Conservation (phyloP, 164 flowering plant species). For the Macadamia tetraphylla region DNA sequence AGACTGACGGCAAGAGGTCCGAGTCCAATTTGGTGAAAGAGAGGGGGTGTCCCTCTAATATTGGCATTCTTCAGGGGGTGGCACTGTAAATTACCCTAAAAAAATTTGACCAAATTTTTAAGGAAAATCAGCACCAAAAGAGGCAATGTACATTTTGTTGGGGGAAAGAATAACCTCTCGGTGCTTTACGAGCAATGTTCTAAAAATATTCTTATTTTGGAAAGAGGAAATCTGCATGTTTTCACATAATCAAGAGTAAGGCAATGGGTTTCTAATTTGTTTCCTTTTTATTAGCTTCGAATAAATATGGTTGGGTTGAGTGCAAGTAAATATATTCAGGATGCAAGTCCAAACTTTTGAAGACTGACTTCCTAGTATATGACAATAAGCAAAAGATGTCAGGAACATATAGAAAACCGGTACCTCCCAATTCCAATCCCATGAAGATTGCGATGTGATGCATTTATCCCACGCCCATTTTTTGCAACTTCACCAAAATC, state of each 20-base stretch:
- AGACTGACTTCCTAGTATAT: not conserved
- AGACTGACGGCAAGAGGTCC: too few relatives aligned
- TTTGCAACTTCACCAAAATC: conserved; percentile 96
- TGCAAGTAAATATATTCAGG: too few relatives aligned
- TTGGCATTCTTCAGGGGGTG: too few relatives aligned
- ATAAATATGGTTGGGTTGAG: not conserved
- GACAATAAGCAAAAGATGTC: not conserved
- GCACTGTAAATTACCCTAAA: too few relatives aligned
- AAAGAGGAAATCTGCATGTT: not conserved
- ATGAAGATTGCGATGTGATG: conserved; percentile 79
- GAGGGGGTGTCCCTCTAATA: too few relatives aligned
- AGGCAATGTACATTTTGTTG: too few relatives aligned
- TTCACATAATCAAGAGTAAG: not conserved
- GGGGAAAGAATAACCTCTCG: not conserved
- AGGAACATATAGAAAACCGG: not conserved
- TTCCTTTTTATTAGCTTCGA: not conserved
- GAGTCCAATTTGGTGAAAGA: too few relatives aligned
- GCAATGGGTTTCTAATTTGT: not conserved
- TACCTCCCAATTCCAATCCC: conserved; percentile 95
- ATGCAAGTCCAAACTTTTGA: not conserved
- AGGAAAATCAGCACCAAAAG: too few relatives aligned
- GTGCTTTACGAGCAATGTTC: too few relatives aligned
- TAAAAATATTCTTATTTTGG: too few relatives aligned
- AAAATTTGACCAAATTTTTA: too few relatives aligned
- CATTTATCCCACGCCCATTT: conserved; percentile 89